Evolutionary conservation across 805 yeast species (phyloP).

Genomic region (Candida alai): DNA sequence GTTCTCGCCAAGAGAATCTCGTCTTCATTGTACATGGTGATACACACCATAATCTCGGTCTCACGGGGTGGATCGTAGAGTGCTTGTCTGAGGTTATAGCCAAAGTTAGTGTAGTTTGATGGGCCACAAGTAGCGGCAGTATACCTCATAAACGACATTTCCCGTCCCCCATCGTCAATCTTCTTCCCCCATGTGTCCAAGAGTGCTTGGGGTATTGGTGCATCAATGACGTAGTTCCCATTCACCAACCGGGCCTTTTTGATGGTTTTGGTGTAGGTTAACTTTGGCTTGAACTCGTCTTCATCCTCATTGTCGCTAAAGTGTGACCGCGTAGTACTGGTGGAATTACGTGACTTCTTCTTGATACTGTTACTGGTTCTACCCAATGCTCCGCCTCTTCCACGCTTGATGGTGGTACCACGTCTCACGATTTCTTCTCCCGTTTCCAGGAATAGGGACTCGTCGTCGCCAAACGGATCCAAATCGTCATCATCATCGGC

Average conservation of each 20-base stretch:
- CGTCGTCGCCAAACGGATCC: slow-evolving; percentile 45
- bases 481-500: slow-evolving; percentile 31
- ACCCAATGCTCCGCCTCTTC: too few relatives aligned
- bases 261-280: slow-evolving; percentile 41
- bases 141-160: slow-evolving; percentile 84
- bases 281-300: slow-evolving; percentile 37
- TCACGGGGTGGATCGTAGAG: slow-evolving; percentile 73
- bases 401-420: slow-evolving; percentile 27
- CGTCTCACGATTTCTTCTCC: slow-evolving; percentile 35
- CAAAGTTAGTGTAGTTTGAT: slow-evolving; percentile 51
- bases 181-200: slow-evolving; percentile 33
- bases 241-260: slow-evolving; percentile 39
- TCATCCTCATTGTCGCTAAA: slow-evolving; percentile 25
- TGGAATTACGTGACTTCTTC: background rate
- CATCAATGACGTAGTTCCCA: slow-evolving; percentile 43
- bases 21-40: slow-evolving; percentile 89
- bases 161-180: slow-evolving; percentile 40
- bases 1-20: slow-evolving; percentile 81
- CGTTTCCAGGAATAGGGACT: slow-evolving; percentile 38
- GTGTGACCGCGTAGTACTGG: too few relatives aligned
- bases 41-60: slow-evolving; percentile 81
- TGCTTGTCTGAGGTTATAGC: slow-evolving; percentile 79
- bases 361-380: too few relatives aligned
- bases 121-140: slow-evolving; percentile 96
- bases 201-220: slow-evolving; percentile 38